phyloP scores from a whole-genome alignment of 1,139 yeast species.

The Pichia sp. region DNA sequence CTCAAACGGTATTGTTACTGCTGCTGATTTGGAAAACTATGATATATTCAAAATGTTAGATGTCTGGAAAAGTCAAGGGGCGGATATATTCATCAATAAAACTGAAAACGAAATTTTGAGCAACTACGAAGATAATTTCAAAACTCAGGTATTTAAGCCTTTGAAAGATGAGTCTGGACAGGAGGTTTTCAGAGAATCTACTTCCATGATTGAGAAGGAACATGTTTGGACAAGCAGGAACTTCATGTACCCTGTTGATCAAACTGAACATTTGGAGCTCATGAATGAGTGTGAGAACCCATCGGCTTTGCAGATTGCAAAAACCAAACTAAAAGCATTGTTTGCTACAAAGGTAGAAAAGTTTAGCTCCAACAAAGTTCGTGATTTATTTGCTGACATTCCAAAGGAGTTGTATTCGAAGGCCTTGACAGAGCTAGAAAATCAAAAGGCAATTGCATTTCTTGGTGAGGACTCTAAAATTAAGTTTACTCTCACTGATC shows the following conservation, averaged over 20 bases:
- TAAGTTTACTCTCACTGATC: slow-evolving; percentile 58
- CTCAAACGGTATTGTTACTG: slow-evolving; percentile 43
- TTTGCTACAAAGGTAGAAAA: slow-evolving; percentile 52
- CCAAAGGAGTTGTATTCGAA: slow-evolving; percentile 43
- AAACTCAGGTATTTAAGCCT: slow-evolving; percentile 24
- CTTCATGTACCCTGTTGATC: slow-evolving; percentile 36
- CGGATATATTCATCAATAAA: slow-evolving; percentile 24
- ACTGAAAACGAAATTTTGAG: slow-evolving; percentile 28
- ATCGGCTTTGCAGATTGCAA: slow-evolving; percentile 33
- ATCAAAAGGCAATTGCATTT: slow-evolving; percentile 49
- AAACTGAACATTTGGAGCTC: slow-evolving; percentile 12
- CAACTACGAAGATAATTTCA: slow-evolving; percentile 33
- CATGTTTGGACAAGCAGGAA: slow-evolving; percentile 37
- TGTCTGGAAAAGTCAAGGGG: slow-evolving; percentile 55
- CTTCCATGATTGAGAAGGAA: slow-evolving; percentile 56
- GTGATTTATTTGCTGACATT: slow-evolving; percentile 39
- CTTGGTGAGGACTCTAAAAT: slow-evolving; percentile 44
- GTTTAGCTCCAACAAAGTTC: slow-evolving; percentile 44
- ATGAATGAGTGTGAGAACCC: slow-evolving; percentile 26
- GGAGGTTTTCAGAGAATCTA: slow-evolving; percentile 37
- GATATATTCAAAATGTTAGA: slow-evolving; percentile 48
- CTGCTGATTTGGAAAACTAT: slow-evolving; percentile 43
- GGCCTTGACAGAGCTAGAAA: slow-evolving; percentile 52
- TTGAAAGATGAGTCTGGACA: slow-evolving; percentile 32
- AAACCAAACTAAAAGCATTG: slow-evolving; percentile 50